phyloP scores from a whole-genome alignment of 106 monocot species.

The Platanthera zijinensis region DNA sequence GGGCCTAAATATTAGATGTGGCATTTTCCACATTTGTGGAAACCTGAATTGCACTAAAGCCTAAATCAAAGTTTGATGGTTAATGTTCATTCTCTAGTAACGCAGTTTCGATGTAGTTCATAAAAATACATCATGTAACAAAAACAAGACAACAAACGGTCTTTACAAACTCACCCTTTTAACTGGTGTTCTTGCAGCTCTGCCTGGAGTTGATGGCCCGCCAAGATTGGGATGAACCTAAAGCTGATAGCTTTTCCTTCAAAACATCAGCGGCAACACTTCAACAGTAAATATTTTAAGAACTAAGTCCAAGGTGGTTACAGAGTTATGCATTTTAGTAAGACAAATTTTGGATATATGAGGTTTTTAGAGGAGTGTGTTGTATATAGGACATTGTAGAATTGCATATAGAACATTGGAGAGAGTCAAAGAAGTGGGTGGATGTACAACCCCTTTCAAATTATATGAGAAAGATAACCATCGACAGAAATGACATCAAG shows the following conservation, averaged over 20 bases:
- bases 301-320: too few relatives aligned
- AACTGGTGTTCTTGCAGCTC: constrained; percentile 80
- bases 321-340: too few relatives aligned
- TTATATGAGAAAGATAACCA: too few relatives aligned
- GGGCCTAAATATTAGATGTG: too few relatives aligned
- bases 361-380: too few relatives aligned
- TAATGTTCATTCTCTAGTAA: neutral
- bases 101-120: neutral
- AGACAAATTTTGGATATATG: too few relatives aligned
- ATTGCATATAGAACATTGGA: too few relatives aligned
- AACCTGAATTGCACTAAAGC: neutral
- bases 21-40: neutral
- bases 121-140: neutral
- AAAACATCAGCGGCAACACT: constrained; percentile 67
- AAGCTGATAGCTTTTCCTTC: constrained; percentile 86
- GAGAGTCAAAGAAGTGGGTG: too few relatives aligned
- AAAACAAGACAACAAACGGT: constrained; percentile 1
- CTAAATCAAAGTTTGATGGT: neutral
- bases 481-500: too few relatives aligned
- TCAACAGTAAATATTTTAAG: neutral
- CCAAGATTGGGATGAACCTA: constrained; percentile 94
- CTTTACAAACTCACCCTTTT: constrained; percentile 53
- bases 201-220: constrained; percentile 92
- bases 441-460: too few relatives aligned
- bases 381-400: too few relatives aligned